Evolutionary conservation across 106 monocot genomes (phyloP), one percentile per base, ranked within the genome.

Genomic region (Gastrodia elata): DNA sequence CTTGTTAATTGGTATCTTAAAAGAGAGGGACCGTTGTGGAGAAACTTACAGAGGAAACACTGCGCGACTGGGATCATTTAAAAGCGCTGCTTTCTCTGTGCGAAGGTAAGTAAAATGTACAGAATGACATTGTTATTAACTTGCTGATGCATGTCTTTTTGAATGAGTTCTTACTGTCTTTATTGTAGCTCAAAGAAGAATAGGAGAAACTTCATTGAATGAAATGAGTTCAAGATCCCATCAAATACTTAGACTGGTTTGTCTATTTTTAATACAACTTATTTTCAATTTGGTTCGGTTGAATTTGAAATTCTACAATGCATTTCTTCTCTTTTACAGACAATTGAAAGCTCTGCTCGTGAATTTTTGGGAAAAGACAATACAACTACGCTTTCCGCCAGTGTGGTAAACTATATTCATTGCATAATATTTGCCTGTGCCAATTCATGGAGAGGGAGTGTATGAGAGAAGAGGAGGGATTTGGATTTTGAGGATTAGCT

Each of bases 211-310:
- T n/a, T 91, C 80, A 13, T 80, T 99, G 46, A 99, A 99, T 76
- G 93, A 99, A 81, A 82, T 80, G 59, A 99, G 98, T 73, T 99
- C 98, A 41, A 83, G 98, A 87, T 99, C 98, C 68, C 98, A 99
- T 87, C 98, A 99, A 74, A 93, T 99, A 59, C 84, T 99, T 48
- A 87, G 86, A 87, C 75, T 99, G 91, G 98, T 99, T 81, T 44
- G 81, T 65, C 61, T n/a, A 27, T 76, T 77, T 36, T 79, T 8
- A 6, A 33, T 56, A 42, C 30, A 57, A 73, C 22, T 30, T 37
- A 15, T 32, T 2, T 64, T 34, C 30, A 10, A 72, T 72, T 37
- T 43, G 44, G 10, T 75, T 37, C 43, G 43, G 14, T 6, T 48
- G 14, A 68, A 2, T 46, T 77, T n/a, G 68, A 71, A 49, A 13